Evolutionary conservation across 2,329 filamentous ascomycete species (phyloP).

Genomic region (Arthrinium puccinioides): DNA sequence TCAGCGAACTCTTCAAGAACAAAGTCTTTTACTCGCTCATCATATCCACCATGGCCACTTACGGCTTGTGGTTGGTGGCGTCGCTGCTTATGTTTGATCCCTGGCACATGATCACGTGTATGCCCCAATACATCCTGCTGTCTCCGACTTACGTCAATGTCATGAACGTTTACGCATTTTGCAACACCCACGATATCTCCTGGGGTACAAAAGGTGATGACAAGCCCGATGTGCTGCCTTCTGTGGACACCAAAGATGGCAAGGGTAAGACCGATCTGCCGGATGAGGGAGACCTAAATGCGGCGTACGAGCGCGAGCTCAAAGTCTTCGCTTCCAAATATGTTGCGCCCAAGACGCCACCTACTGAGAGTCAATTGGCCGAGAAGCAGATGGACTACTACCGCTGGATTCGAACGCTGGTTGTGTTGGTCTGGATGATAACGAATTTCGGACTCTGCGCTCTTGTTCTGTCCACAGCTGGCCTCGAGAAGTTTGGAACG

Average conservation of each 20-base stretch:
- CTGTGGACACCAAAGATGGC: slow-evolving; percentile 83
- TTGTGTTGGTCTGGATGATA: slow-evolving; percentile 94
- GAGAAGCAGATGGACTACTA: slow-evolving; percentile 98
- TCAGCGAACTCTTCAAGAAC: slow-evolving; percentile 74
- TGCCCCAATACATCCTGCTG: slow-evolving; percentile 88
- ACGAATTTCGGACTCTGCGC: slow-evolving; percentile 86
- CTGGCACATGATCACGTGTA: slow-evolving; percentile 98
- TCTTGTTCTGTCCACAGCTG: slow-evolving; percentile 78
- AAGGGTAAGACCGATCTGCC: slow-evolving; percentile 89
- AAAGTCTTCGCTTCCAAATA: slow-evolving; percentile 66
- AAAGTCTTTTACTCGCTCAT: slow-evolving; percentile 89
- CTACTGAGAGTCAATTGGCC: slow-evolving; percentile 45
- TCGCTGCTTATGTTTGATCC: slow-evolving; percentile 95
- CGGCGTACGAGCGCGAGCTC: slow-evolving; percentile 85
- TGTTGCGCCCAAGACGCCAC: slow-evolving; percentile 60
- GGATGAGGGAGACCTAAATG: slow-evolving; percentile 90
- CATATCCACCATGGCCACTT: slow-evolving; percentile 85
- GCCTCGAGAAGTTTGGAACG: slow-evolving; percentile 60
- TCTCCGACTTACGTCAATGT: slow-evolving; percentile 98
- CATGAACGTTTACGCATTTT: slow-evolving; percentile 98
- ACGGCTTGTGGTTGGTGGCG: slow-evolving; percentile 84
- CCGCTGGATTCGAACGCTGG: slow-evolving; percentile 85
- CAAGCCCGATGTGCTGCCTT: slow-evolving; percentile 84
- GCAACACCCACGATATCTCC: slow-evolving; percentile 94
- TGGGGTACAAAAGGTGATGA: slow-evolving; percentile 99